Percentiles rank a stretch among this genome's conserved stretches.
phyloP scores from a whole-genome alignment of 345 rosid genomes.

The Anacardium occidentale region DNA sequence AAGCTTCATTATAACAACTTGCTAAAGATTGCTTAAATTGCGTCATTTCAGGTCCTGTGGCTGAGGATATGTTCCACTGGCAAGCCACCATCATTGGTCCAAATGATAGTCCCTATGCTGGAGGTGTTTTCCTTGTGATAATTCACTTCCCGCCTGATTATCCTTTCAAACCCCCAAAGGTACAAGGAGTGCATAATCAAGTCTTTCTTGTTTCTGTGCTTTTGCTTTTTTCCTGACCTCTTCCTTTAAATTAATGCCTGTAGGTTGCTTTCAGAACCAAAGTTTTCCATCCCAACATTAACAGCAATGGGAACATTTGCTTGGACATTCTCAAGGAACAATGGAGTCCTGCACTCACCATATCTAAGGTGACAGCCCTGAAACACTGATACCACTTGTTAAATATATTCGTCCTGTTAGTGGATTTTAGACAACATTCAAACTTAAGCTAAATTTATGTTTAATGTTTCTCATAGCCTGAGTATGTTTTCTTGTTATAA shows the following conservation, averaged over 20 bases:
- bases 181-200: neutral
- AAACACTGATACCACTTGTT: neutral
- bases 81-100: slow-evolving; percentile 76
- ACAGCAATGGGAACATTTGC: slow-evolving; percentile 61
- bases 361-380: slow-evolving; percentile 47
- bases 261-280: slow-evolving; percentile 64
- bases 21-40: neutral
- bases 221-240: slow-evolving; percentile 2
- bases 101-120: slow-evolving; percentile 62
- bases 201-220: neutral
- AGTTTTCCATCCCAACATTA: slow-evolving; percentile 68
- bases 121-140: slow-evolving; percentile 64
- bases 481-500: too few relatives aligned
- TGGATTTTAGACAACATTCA: too few relatives aligned
- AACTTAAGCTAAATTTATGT: too few relatives aligned
- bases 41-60: slow-evolving; percentile 45
- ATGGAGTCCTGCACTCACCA: slow-evolving; percentile 76
- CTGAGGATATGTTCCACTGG: slow-evolving; percentile 72
- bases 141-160: slow-evolving; percentile 66
- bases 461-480: too few relatives aligned
- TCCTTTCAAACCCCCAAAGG: slow-evolving; percentile 78
- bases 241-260: slow-evolving; percentile 10
- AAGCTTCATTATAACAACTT: neutral
- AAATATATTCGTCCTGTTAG: too few relatives aligned
- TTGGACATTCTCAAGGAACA: slow-evolving; percentile 68